These are phyloP conservation scores for Marasmius oreades DNA, from an alignment of 1,284 basidiomycete genomes.

Conservation along the genomic window DNA sequence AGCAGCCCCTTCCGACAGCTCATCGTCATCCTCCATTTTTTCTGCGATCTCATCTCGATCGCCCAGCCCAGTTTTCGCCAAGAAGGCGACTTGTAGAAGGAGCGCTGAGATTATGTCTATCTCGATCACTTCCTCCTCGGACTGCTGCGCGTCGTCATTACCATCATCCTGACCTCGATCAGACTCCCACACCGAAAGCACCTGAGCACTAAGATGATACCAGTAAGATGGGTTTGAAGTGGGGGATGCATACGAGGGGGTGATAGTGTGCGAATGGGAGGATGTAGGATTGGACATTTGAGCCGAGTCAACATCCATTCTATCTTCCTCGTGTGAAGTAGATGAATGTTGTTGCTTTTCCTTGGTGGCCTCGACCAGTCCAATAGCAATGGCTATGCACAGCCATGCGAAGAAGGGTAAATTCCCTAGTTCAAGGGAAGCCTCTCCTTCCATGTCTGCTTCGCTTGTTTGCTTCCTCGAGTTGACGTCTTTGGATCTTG, in stretches of 20 bases:
- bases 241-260: background rate
- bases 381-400: slow-evolving; percentile 14
- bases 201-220: slow-evolving; percentile 26
- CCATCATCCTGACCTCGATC: slow-evolving; percentile 4
- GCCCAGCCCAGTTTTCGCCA: slow-evolving; percentile 34
- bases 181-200: slow-evolving; percentile 23
- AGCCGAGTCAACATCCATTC: slow-evolving; percentile 4
- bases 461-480: background rate
- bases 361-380: slow-evolving; percentile 5
- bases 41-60: background rate
- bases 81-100: slow-evolving; percentile 51
- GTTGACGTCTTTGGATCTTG: background rate
- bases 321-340: background rate
- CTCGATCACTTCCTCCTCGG: slow-evolving; percentile 14
- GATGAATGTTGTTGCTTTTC: background rate
- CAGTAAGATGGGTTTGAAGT: slow-evolving; percentile 16
- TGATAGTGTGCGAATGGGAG: background rate
- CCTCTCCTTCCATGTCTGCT: background rate
- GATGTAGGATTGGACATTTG: background rate
- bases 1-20: background rate
- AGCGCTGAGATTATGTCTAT: slow-evolving; percentile 49
- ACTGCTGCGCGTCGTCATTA: background rate
- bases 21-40: background rate
- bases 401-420: slow-evolving; percentile 14
- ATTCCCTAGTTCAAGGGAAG: background rate